Conservation (phyloP, 2,329 filamentous ascomycete species). For the Epichloe sp. region DNA sequence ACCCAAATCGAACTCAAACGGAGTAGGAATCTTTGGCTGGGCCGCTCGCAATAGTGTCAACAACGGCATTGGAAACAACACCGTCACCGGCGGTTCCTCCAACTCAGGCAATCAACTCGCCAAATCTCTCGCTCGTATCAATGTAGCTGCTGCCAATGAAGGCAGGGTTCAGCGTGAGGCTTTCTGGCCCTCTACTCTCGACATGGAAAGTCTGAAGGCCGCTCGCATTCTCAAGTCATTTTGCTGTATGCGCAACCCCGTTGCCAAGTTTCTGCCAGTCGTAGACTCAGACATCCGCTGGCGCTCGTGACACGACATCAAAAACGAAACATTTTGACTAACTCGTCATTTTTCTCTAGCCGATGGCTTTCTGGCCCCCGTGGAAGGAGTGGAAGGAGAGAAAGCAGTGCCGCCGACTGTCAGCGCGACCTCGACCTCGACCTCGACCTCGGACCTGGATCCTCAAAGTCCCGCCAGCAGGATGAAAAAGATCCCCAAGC, state of each 20-base stretch:
- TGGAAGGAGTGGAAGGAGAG: slow-evolving; percentile 21
- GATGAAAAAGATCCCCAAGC: slow-evolving; percentile 69
- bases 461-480: slow-evolving; percentile 41
- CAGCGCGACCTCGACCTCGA: slow-evolving; percentile 13
- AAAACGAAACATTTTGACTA: neutral
- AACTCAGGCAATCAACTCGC: neutral
- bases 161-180: slow-evolving; percentile 40
- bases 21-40: slow-evolving; percentile 28
- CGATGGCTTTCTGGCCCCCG: slow-evolving; percentile 41
- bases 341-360: slow-evolving; percentile 20
- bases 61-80: slow-evolving; percentile 9
- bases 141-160: slow-evolving; percentile 21
- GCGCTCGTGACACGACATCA: neutral
- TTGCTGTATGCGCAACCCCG: slow-evolving; percentile 46
- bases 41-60: slow-evolving; percentile 33
- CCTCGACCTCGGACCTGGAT: slow-evolving; percentile 11
- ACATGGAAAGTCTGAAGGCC: slow-evolving; percentile 84
- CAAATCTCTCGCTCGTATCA: slow-evolving; percentile 19
- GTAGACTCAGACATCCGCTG: neutral
- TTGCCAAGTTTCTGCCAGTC: neutral
- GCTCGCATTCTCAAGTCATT: slow-evolving; percentile 82
- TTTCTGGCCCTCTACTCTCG: slow-evolving; percentile 75
- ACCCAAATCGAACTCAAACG: slow-evolving; percentile 12
- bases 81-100: neutral
- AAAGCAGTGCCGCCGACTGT: neutral